Base-by-base conservation (phyloP, 257 asterid genomes). In the Solanum ossicruentum region DNA sequence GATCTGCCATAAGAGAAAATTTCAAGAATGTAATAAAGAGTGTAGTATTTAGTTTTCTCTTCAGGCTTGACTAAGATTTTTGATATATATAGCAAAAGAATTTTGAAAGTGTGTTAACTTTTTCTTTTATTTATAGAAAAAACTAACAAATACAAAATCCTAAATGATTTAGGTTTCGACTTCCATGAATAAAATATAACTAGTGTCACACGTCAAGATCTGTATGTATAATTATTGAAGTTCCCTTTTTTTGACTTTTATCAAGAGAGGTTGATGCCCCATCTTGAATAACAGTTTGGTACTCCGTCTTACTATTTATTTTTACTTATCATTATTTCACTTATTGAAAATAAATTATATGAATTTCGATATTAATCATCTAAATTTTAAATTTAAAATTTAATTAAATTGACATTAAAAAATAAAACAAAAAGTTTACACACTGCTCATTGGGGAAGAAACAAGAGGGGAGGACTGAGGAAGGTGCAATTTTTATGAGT, bases 1-100 rank as follows among this genome's bases (percentile, higher is more conserved):
- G 94, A 84, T 95, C 98, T 3, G 97, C 92, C 99, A 96, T 95
- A 63, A 47, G 5, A 16, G 47, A 70, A 70, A 41, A 10, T 4
- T 10, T 39, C 39, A 36, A 36, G 39, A 36, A 13, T 20, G 20
- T 72, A 0, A 6, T 9, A 67, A 12, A 43, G 26, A n/a, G 73
- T 18, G 84, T 26, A 49, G 60, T 47, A 23, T 0, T 11, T n/a
- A n/a, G 57, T 47, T 28, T 28, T 12, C 45, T 52, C 10, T 15
- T 36, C 28, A 43, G 85, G 1, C 21, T 26, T 12, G 45, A 15
- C 26, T 36, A 15, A 36, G 77, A 36, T 36, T 17, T 69, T 69
- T 52, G 0, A 52, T 78, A 78, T 78, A 52, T 52, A 78, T 52
- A 26, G 49, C 52, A 70, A 78, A 26, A 16, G 49, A 78, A 70